These are phyloP conservation scores for Talaromyces liani DNA, from an alignment of 495 filamentous ascomycete genomes.

Conservation along the genomic window DNA sequence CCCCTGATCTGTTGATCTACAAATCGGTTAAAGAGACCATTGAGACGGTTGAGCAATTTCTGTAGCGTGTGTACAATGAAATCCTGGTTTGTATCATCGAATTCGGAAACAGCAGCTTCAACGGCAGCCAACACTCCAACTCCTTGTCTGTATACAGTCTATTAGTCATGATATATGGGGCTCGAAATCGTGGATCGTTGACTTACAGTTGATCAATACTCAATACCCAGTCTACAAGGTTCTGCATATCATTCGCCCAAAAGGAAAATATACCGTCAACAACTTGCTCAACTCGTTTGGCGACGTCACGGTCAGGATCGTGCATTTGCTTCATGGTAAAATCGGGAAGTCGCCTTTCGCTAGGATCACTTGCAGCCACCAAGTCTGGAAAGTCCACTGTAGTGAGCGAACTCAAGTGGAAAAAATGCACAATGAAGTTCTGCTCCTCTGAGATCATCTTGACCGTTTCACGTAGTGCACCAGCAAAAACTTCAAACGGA, in stretches of 20 bases:
- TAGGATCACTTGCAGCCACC: constrained; percentile 55
- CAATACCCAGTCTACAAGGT: constrained; percentile 76
- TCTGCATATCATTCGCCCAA: constrained; percentile 71
- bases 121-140: constrained; percentile 79
- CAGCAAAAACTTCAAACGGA: constrained; percentile 76
- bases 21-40: constrained; percentile 75
- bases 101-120: constrained; percentile 64
- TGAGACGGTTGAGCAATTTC: constrained; percentile 69
- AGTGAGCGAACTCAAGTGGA: constrained; percentile 75
- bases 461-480: constrained; percentile 68
- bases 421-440: constrained; percentile 90
- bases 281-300: constrained; percentile 65
- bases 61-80: constrained; percentile 74
- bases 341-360: constrained; percentile 59
- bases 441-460: constrained; percentile 82
- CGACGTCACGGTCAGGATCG: constrained; percentile 79
- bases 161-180: constrained; percentile 10
- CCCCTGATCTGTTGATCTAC: constrained; percentile 91
- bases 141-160: constrained; percentile 54
- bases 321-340: constrained; percentile 63
- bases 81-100: constrained; percentile 86
- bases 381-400: constrained; percentile 75
- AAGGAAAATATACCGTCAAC: constrained; percentile 86
- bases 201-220: constrained; percentile 70
- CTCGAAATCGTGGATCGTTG: neutral